Conservation (phyloP, 129 eudicot species). For the Helianthus tuberosus region DNA sequence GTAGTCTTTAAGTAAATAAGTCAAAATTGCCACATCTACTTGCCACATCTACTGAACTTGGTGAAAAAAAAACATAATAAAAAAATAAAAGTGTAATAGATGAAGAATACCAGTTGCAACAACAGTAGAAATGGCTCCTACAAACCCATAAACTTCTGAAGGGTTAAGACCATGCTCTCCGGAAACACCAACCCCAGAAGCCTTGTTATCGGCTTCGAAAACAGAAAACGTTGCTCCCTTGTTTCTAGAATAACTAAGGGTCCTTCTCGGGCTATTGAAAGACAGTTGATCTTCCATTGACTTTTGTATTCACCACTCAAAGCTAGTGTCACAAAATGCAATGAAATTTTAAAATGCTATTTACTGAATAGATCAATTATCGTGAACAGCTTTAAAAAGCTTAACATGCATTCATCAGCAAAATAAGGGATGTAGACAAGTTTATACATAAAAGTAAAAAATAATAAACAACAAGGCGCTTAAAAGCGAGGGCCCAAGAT, state of each 20-base stretch:
- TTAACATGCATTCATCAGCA: too few species aligned
- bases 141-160: slow-evolving; percentile 95
- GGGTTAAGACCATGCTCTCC: slow-evolving; percentile 86
- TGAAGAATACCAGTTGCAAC: slow-evolving; percentile 64
- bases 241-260: slow-evolving; percentile 68
- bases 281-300: slow-evolving; percentile 57
- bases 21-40: too few species aligned
- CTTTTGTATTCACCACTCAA: slow-evolving; percentile 21
- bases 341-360: not conserved
- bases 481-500: too few species aligned
- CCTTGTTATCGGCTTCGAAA: slow-evolving; percentile 52
- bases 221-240: slow-evolving; percentile 55
- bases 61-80: not conserved
- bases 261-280: slow-evolving; percentile 86
- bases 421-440: too few species aligned
- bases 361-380: not conserved
- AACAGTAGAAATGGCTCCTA: slow-evolving; percentile 85
- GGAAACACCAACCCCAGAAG: slow-evolving; percentile 61
- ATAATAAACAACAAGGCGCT: too few species aligned
- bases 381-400: not conserved
- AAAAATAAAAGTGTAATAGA: not conserved
- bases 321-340: not conserved
- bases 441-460: too few species aligned
- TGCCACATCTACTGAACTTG: too few species aligned
- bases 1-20: too few species aligned